Percentiles rank a stretch among this genome's conserved stretches.
These are phyloP conservation scores for Hypoxylon sp. DNA, from an alignment of 2,329 filamentous ascomycete genomes.

Conservation along the genomic window DNA sequence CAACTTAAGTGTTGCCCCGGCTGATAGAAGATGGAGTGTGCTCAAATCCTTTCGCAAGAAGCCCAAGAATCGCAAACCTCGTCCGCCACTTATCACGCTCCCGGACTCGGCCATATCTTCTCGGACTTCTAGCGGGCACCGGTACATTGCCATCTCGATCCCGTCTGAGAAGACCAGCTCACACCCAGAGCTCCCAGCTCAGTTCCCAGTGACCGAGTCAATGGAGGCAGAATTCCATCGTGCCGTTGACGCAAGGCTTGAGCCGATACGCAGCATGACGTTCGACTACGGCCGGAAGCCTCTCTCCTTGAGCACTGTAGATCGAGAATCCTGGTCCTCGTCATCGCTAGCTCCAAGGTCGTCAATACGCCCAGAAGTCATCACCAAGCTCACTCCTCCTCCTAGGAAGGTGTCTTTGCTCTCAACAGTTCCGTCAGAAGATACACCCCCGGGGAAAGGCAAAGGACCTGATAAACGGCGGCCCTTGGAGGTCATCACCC, in stretches of 20 bases:
- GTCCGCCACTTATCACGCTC: constrained; percentile 49
- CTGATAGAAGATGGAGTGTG: constrained; percentile 50
- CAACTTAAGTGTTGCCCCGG: constrained; percentile 33
- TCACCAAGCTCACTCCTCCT: constrained; percentile 20
- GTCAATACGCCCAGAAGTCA: constrained; percentile 10
- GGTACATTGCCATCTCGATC: constrained; percentile 69
- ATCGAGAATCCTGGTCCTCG: constrained; percentile 44
- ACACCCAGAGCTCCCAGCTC: constrained; percentile 40
- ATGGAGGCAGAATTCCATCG: constrained; percentile 28
- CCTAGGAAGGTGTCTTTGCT: constrained; percentile 28
- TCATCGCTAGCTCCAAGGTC: constrained; percentile 23
- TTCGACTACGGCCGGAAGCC: constrained; percentile 40
- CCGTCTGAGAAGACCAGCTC: constrained; percentile 60
- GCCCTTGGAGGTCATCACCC: not conserved
- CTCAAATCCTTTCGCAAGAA: constrained; percentile 52
- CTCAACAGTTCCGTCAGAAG: constrained; percentile 30
- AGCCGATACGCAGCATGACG: constrained; percentile 20
- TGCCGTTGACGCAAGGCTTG: constrained; percentile 30
- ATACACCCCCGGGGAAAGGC: constrained; percentile 1
- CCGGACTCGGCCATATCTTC: constrained; percentile 65
- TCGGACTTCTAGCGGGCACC: constrained; percentile 60
- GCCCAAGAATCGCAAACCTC: constrained; percentile 45
- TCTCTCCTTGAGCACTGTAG: constrained; percentile 49
- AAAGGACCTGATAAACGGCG: constrained; percentile 10
- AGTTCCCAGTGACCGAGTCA: constrained; percentile 35